Evolutionary conservation across 257 asterid species (phyloP).

Genomic region (Datura wrightii): DNA sequence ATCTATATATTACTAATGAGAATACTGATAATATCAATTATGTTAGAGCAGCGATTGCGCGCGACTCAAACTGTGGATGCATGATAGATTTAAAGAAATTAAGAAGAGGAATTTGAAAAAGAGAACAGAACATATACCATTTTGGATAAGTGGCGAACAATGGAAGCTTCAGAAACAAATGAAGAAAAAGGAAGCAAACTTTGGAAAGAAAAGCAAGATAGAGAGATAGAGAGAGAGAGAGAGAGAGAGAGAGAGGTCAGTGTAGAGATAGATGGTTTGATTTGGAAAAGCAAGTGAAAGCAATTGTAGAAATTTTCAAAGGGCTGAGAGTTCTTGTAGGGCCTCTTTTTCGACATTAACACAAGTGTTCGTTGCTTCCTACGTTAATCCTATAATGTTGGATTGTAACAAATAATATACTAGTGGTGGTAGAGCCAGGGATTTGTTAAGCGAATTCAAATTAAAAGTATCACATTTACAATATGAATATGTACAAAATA

Average conservation of each 20-base stretch:
- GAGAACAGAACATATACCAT: constrained; percentile 4
- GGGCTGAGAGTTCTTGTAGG: constrained; percentile 55
- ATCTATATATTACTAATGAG: neutral
- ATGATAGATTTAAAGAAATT: neutral
- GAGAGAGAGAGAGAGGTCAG: neutral
- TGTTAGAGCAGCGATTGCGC: too few species aligned
- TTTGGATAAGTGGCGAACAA: constrained; percentile 30
- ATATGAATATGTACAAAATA: neutral
- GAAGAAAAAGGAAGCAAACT: constrained; percentile 36
- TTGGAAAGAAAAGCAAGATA: constrained; percentile 16
- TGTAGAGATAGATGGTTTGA: constrained; percentile 45
- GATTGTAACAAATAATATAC: neutral
- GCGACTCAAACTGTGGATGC: neutral
- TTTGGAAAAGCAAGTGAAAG: neutral
- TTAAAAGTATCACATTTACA: neutral
- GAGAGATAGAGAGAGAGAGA: neutral
- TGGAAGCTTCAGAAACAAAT: constrained; percentile 27
- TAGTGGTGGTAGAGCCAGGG: neutral
- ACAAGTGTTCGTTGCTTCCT: constrained; percentile 12
- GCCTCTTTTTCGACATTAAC: neutral
- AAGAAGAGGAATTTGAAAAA: too few species aligned
- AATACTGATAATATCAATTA: neutral
- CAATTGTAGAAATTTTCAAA: constrained; percentile 47
- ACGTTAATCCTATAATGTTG: constrained; percentile 7
- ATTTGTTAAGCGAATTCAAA: neutral